phyloP scores from a whole-genome alignment of 2,329 filamentous ascomycete species.

The Dothiorella sarmentorum region DNA sequence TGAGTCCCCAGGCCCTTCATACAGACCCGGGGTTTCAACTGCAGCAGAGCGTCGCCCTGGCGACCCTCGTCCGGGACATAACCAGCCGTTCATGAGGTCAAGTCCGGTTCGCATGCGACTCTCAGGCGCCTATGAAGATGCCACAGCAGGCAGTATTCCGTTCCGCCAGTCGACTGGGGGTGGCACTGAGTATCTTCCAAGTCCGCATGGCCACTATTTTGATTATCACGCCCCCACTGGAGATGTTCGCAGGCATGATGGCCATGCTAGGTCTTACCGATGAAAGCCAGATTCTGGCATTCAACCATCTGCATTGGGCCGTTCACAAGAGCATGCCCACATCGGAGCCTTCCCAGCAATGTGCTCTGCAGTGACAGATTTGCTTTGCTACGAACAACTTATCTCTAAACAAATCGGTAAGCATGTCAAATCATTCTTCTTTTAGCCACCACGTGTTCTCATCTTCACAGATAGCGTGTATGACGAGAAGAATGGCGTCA shows the following conservation, averaged over 20 bases:
- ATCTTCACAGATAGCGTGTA: too few species aligned
- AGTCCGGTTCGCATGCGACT: background rate
- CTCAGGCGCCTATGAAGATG: background rate
- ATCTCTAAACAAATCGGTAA: too few species aligned
- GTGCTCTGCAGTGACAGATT: too few species aligned
- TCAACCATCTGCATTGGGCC: background rate
- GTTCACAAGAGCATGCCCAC: background rate
- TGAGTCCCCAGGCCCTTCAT: background rate
- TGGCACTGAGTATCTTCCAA: background rate
- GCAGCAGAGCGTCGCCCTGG: background rate
- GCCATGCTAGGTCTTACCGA: background rate
- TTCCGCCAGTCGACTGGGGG: background rate
- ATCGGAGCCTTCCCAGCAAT: background rate
- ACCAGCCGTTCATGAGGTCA: background rate
- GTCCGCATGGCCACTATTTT: background rate
- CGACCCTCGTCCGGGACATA: background rate
- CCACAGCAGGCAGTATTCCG: background rate
- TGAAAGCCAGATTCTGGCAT: background rate
- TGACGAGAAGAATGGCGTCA: too few species aligned
- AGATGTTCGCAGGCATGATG: background rate
- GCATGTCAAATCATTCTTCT: too few species aligned
- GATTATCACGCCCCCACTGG: background rate
- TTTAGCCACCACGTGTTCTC: too few species aligned
- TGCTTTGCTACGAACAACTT: too few species aligned
- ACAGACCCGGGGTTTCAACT: background rate